Evolutionary conservation across 495 filamentous ascomycete genomes (phyloP).

Genomic region (Neurospora sp.): DNA sequence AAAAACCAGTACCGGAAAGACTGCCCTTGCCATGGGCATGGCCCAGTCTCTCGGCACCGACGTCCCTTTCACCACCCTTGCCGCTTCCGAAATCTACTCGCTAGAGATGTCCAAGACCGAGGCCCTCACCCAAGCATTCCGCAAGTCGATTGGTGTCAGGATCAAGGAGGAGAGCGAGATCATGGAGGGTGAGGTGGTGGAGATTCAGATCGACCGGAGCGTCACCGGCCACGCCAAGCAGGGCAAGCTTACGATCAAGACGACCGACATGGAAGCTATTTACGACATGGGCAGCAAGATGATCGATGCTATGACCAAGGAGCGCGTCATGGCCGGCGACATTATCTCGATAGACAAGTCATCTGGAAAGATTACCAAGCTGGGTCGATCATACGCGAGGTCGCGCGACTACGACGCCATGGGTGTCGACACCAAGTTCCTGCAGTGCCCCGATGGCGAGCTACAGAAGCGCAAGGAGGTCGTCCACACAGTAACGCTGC

Average conservation of each 20-base stretch:
- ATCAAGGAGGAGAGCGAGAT: conserved; percentile 99
- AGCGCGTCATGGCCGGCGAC: conserved; percentile 96
- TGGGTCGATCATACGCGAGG: conserved; percentile 84
- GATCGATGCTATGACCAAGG: conserved; percentile 98
- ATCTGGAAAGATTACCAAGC: conserved; percentile 92
- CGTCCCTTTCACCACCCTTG: conserved; percentile 91
- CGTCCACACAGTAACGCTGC: conserved; percentile 88
- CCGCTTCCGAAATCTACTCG: conserved; percentile 93
- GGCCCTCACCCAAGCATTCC: conserved; percentile 92
- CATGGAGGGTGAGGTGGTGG: conserved; percentile 97
- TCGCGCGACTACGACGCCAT: conserved; percentile 98
- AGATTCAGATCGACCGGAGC: conserved; percentile 97
- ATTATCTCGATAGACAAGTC: conserved; percentile 98
- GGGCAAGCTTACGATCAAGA: conserved; percentile 98
- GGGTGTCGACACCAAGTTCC: conserved; percentile 96
- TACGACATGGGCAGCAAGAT: conserved; percentile 99
- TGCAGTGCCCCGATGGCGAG: conserved; percentile 97
- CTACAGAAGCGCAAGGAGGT: conserved; percentile 96
- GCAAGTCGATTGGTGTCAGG: conserved; percentile 89
- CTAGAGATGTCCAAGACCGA: conserved; percentile 99
- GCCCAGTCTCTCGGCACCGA: conserved; percentile 87
- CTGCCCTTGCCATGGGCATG: conserved; percentile 98
- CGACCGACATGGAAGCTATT: conserved; percentile 98
- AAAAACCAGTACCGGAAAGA: conserved; percentile 73
- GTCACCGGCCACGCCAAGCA: conserved; percentile 95